These are phyloP conservation scores for Penicillium verrucosum DNA, from an alignment of 2,329 filamentous ascomycete genomes.

Conservation along the genomic window DNA sequence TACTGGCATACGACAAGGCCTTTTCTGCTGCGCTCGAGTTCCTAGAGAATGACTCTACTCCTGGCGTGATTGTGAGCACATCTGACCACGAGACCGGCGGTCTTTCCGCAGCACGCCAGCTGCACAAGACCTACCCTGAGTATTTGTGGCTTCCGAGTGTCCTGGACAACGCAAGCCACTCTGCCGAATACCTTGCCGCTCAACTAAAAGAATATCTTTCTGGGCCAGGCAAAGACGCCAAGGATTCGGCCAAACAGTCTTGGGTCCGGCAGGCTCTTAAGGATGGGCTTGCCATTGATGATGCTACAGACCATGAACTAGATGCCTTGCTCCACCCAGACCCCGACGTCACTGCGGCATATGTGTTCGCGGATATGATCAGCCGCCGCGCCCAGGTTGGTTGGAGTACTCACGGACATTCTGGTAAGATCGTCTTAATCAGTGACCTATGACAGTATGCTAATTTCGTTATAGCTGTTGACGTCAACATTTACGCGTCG, in stretches of 20 bases:
- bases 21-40: conserved; percentile 84
- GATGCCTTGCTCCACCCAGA: conserved; percentile 56
- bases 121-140: conserved; percentile 44
- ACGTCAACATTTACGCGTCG: conserved; percentile 94
- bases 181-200: conserved; percentile 65
- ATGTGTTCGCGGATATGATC: conserved; percentile 77
- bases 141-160: conserved; percentile 83
- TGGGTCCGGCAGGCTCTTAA: conserved; percentile 68
- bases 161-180: conserved; percentile 74
- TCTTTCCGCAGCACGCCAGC: conserved; percentile 73
- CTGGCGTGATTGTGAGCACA: conserved; percentile 77
- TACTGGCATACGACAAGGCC: conserved; percentile 88
- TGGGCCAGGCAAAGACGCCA: conserved; percentile 30
- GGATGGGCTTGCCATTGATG: conserved; percentile 70
- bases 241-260: conserved; percentile 49
- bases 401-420: conserved; percentile 92
- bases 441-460: conserved; percentile 1
- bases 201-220: conserved; percentile 62
- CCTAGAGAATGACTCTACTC: conserved; percentile 67
- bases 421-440: conserved; percentile 38
- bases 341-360: conserved; percentile 55
- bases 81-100: conserved; percentile 97
- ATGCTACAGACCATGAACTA: conserved; percentile 71
- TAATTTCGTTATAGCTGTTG: conserved; percentile 59
- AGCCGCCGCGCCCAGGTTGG: conserved; percentile 84